These are phyloP conservation scores for Lichtheimia corymbifera DNA, from an alignment of 371 early-diverging fungal species.

Conservation along the genomic window DNA sequence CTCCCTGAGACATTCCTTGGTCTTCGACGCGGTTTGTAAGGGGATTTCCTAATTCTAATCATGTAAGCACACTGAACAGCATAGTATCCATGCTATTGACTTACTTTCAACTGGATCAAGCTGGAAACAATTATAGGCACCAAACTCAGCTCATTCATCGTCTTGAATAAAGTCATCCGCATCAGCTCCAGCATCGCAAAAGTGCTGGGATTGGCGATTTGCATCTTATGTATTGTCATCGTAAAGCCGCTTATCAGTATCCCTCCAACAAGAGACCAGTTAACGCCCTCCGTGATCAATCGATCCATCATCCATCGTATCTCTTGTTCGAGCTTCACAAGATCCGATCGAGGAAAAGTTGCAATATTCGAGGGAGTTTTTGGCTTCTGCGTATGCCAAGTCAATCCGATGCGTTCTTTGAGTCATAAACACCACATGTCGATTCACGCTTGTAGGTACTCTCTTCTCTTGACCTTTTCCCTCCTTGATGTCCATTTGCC, in stretches of 20 bases:
- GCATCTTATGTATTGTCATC: background rate
- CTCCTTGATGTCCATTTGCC: background rate
- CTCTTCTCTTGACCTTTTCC: background rate
- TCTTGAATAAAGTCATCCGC: background rate
- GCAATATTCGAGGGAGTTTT: background rate
- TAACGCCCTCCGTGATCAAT: background rate
- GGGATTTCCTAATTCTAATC: no score
- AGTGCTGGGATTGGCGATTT: background rate
- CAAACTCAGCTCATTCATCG: background rate
- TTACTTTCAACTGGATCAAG: background rate
- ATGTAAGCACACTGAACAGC: no score
- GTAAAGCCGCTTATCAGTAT: background rate
- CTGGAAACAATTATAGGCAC: background rate
- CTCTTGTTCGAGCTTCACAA: background rate
- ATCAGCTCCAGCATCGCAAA: background rate
- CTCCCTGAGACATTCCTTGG: no score
- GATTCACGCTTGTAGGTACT: background rate
- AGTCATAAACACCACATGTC: background rate
- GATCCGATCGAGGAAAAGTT: background rate
- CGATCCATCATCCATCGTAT: background rate
- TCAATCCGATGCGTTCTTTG: background rate
- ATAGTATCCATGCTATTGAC: no score
- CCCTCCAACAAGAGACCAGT: background rate
- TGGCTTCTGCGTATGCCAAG: background rate
- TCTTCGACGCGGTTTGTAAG: no score